A percentile compares a stretch with the other conserved stretches of the same genome.
Conservation (phyloP, 805 yeast species). For the Starmerella riodocensis region DNA sequence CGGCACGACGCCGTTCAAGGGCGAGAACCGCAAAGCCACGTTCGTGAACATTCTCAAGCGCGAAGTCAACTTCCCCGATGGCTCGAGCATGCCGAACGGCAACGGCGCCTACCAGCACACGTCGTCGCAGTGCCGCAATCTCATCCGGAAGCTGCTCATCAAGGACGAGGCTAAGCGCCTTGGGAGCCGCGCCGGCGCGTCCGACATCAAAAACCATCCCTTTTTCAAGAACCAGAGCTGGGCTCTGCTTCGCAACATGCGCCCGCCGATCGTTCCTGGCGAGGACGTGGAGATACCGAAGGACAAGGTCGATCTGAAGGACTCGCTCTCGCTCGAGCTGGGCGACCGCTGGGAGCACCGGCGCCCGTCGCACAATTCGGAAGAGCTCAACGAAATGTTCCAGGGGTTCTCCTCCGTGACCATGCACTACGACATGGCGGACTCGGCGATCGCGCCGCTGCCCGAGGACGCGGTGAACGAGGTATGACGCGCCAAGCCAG, state of each 20-base stretch:
- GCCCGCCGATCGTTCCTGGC: slow-evolving; percentile 92
- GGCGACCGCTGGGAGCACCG: slow-evolving; percentile 22
- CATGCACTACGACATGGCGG: slow-evolving; percentile 21
- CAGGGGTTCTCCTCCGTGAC: slow-evolving; percentile 22
- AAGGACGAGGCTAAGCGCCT: slow-evolving; percentile 81
- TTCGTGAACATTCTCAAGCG: slow-evolving; percentile 75
- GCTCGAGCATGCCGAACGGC: slow-evolving; percentile 16
- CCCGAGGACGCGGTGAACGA: slow-evolving; percentile 6
- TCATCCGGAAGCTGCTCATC: slow-evolving; percentile 67
- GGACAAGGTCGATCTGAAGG: slow-evolving; percentile 13
- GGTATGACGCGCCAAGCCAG: background rate
- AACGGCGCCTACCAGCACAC: slow-evolving; percentile 38
- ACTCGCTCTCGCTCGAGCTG: slow-evolving; percentile 20
- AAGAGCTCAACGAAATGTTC: slow-evolving; percentile 20
- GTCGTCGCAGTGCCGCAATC: slow-evolving; percentile 61
- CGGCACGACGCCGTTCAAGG: slow-evolving; percentile 95
- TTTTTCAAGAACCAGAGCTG: slow-evolving; percentile 87
- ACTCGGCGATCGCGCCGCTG: slow-evolving; percentile 6
- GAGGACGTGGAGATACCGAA: slow-evolving; percentile 26
- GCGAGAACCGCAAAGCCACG: slow-evolving; percentile 74
- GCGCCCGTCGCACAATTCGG: slow-evolving; percentile 18
- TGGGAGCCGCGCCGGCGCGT: slow-evolving; percentile 89
- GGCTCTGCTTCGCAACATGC: slow-evolving; percentile 85
- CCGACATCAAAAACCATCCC: slow-evolving; percentile 81
- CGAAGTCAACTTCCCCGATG: slow-evolving; percentile 69